Percentiles rank a stretch among this genome's conserved stretches.
These are phyloP conservation scores for Porphyrellus cyaneotinctus DNA, from an alignment of 768 basidiomycete species.

Conservation along the genomic window DNA sequence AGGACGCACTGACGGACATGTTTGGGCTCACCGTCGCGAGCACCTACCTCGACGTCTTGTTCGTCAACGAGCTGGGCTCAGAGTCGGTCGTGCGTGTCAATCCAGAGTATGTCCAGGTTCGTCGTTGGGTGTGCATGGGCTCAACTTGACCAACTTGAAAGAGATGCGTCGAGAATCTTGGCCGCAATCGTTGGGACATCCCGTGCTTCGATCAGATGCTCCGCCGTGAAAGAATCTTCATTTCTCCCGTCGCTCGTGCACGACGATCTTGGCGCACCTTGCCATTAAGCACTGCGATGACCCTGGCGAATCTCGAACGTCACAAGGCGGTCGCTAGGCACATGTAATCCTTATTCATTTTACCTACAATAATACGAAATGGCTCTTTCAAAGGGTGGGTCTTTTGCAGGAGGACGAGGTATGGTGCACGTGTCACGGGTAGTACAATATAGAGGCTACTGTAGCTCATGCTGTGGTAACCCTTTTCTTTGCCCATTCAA, in stretches of 20 bases:
- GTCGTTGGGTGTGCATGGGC: not conserved
- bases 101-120: conserved; percentile 14
- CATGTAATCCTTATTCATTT: not conserved
- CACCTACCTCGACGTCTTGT: conserved; percentile 57
- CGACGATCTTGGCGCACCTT: conserved; percentile 4
- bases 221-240: conserved; percentile 24
- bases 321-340: not conserved
- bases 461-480: conserved; percentile 1
- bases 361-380: not conserved
- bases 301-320: conserved; percentile 9
- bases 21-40: conserved; percentile 53
- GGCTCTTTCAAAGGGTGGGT: not conserved
- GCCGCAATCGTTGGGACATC: conserved; percentile 25
- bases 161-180: conserved; percentile 23
- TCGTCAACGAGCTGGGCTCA: conserved; percentile 33
- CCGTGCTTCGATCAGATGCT: conserved; percentile 22
- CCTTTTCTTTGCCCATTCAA: conserved; percentile 54
- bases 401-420: no score
- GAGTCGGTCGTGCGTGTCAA: conserved; percentile 23
- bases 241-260: conserved; percentile 31
- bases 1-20: conserved; percentile 49
- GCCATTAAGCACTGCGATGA: conserved; percentile 3
- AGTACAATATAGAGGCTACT: not conserved
- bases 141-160: conserved; percentile 5
- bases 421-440: conserved; percentile 2